phyloP scores from a whole-genome alignment of 257 asterid genomes.

The Anisodus acutangulus region DNA sequence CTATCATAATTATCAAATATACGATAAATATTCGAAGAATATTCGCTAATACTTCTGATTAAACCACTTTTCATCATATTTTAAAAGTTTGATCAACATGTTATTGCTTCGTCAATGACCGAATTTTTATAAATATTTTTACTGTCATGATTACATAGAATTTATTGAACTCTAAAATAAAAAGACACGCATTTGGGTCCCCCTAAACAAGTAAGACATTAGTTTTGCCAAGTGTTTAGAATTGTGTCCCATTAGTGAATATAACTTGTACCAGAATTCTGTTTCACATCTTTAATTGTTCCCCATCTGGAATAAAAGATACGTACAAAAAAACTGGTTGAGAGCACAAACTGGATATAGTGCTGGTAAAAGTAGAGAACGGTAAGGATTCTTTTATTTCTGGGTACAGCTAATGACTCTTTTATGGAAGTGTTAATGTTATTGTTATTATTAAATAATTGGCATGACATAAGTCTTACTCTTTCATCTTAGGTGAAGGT shows the following conservation, averaged over 20 bases:
- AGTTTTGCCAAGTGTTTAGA: background rate
- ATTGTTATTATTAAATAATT: too few species aligned
- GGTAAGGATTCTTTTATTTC: background rate
- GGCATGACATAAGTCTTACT: too few species aligned
- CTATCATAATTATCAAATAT: too few species aligned
- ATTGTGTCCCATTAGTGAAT: constrained; percentile 1
- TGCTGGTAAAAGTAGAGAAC: background rate
- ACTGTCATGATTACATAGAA: background rate
- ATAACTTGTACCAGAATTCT: constrained; percentile 18
- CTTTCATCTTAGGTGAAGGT: too few species aligned
- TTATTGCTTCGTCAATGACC: too few species aligned
- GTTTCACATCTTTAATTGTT: background rate
- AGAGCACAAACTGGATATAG: background rate
- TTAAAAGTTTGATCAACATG: too few species aligned
- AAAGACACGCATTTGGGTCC: background rate
- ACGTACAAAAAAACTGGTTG: background rate
- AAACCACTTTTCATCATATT: too few species aligned
- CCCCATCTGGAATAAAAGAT: background rate
- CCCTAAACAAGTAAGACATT: background rate
- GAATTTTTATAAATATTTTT: too few species aligned
- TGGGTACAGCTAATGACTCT: background rate
- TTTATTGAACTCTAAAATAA: background rate
- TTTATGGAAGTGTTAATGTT: background rate
- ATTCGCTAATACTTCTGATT: too few species aligned
- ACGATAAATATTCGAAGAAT: too few species aligned